Evolutionary conservation across 768 basidiomycete species (phyloP).

Genomic region (Nidula microcarpa): DNA sequence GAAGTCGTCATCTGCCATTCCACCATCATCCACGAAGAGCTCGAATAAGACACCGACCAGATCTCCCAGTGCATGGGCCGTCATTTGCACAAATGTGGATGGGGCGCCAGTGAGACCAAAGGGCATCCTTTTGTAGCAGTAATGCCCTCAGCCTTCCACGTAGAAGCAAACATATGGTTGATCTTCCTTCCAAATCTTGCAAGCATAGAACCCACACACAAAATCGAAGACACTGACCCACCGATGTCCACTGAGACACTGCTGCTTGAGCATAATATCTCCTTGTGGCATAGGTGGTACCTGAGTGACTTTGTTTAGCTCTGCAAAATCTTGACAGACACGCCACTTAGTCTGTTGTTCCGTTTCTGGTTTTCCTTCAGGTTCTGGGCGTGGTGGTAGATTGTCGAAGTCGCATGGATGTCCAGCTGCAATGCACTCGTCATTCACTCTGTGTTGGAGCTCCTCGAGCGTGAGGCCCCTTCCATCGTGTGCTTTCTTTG

Average conservation of each 20-base stretch:
- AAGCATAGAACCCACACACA: slow-evolving; percentile 29
- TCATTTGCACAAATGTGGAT: slow-evolving; percentile 25
- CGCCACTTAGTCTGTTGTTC: slow-evolving; percentile 18
- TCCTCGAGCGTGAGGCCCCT: slow-evolving; percentile 22
- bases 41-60: slow-evolving; percentile 18
- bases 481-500: slow-evolving; percentile 23
- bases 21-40: slow-evolving; percentile 37
- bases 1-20: slow-evolving; percentile 24
- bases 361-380: not conserved
- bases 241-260: slow-evolving; percentile 25
- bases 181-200: slow-evolving; percentile 8
- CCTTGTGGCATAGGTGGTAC: slow-evolving; percentile 28
- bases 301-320: slow-evolving; percentile 26
- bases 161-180: slow-evolving; percentile 29
- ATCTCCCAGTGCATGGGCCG: slow-evolving; percentile 17
- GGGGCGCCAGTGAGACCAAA: slow-evolving; percentile 39
- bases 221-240: slow-evolving; percentile 33
- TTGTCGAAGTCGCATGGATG: slow-evolving; percentile 6
- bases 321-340: slow-evolving; percentile 31
- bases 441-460: slow-evolving; percentile 21
- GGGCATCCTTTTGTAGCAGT: slow-evolving; percentile 28
- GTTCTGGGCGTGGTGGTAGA: slow-evolving; percentile 8
- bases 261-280: slow-evolving; percentile 35
- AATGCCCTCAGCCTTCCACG: slow-evolving; percentile 32
- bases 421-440: slow-evolving; percentile 19